Evolutionary conservation across 345 rosid genomes (phyloP), one percentile per base, ranked within the genome.

Genomic region (Eucalyptus erythrocorys): DNA sequence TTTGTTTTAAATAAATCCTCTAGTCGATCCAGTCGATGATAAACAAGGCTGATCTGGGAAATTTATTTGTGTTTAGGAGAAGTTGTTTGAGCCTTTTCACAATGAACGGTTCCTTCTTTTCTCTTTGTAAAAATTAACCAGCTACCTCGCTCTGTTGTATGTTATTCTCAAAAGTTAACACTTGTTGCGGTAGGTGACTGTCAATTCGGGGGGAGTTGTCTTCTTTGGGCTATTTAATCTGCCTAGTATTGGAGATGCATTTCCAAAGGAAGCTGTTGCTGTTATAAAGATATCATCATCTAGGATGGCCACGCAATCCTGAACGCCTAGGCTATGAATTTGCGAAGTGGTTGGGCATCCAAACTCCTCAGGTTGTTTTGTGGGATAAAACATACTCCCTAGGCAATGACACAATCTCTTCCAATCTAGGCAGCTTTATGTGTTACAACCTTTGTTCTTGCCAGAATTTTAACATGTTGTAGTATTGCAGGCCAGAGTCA

Each of bases 241-340:
- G 84, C 91, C 93, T 86, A 91, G 89, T 82, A 24, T 43, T 87
- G 93, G 87, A 87, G 96, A 95, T 88, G 87, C 91, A 91, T 85
- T 91, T 89, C 89, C 91, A 8, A 96, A 92, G 88, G 99, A 98
- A 92, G 99, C 97, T 86, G 99, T 97, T 49, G 99, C 99, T 24
- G 99, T 98, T 92, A 96, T 98, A 88, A 98, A 98, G 94, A 97
- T 98, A 92, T 93, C 99, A 30, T 98, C 99, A 11, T 98, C 99
- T 51, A 95, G 99, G 95, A 98, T 97, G 99, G 98, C 99, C 90
- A 97, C 99, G 7, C 99, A 97, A 90, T 98, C 99, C 55, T n/a
- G 99, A 98, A 94, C 99, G 99, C 86, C 96, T 98, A 87, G 99
- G 99, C 87, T 98, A 97, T 90, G 99, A 98, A 93, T 95, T 97